These are phyloP conservation scores for Powellomyces hirtus DNA, from an alignment of 192 early-diverging fungal species.

Conservation along the genomic window DNA sequence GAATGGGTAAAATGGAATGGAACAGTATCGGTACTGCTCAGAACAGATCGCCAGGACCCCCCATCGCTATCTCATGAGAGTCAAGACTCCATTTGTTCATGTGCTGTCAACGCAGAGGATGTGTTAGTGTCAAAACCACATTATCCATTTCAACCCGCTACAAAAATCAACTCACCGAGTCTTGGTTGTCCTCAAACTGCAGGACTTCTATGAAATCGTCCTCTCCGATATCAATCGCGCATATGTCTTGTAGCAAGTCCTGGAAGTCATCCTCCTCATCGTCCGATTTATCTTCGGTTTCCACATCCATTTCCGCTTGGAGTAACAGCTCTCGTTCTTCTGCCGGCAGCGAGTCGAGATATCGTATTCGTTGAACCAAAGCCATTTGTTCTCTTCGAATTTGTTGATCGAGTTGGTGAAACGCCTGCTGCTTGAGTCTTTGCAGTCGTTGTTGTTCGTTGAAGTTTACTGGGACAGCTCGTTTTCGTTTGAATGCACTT, in stretches of 20 bases:
- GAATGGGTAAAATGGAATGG: no score
- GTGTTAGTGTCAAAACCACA: slow-evolving; percentile 4
- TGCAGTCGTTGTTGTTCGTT: slow-evolving; percentile 21
- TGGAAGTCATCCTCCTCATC: slow-evolving; percentile 9
- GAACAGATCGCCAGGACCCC: slow-evolving; percentile 17
- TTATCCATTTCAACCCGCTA: background rate
- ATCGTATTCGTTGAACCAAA: slow-evolving; percentile 24
- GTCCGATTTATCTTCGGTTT: slow-evolving; percentile 1
- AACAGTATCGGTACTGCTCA: no score
- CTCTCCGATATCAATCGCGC: slow-evolving; percentile 20
- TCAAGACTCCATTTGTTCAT: background rate
- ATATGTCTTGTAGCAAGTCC: slow-evolving; percentile 10
- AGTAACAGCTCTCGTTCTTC: slow-evolving; percentile 12
- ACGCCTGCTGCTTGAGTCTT: slow-evolving; percentile 15
- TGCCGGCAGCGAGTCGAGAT: slow-evolving; percentile 21
- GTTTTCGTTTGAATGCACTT: background rate
- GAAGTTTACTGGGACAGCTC: background rate
- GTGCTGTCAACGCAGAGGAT: background rate
- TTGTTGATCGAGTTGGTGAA: slow-evolving; percentile 17
- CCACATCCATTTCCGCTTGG: slow-evolving; percentile 5
- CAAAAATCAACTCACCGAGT: background rate
- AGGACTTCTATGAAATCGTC: slow-evolving; percentile 27
- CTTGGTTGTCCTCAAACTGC: slow-evolving; percentile 14
- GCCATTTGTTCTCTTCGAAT: slow-evolving; percentile 29
- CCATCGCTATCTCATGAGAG: slow-evolving; percentile 4